A percentile compares a stretch with the other conserved stretches of the same genome.
phyloP scores from a whole-genome alignment of 2,329 filamentous ascomycete species.

The Camillea tinctor region DNA sequence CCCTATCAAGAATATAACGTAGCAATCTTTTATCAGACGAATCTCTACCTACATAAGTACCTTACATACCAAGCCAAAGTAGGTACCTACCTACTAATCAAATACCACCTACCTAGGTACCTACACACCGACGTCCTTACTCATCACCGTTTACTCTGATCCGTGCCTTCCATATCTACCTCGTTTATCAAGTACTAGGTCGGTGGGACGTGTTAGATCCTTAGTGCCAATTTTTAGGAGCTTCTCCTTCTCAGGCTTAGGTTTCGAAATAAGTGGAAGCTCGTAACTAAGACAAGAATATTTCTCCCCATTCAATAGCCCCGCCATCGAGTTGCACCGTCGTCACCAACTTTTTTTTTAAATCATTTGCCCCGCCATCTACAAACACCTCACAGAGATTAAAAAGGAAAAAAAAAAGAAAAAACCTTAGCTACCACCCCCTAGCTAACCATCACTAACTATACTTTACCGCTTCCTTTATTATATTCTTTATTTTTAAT shows the following conservation, averaged over 20 bases:
- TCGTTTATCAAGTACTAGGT: not conserved
- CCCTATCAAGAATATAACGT: not conserved
- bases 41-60: not conserved
- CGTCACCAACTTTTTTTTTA: conserved; percentile 1
- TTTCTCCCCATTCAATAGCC: conserved; percentile 1
- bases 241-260: too few species aligned
- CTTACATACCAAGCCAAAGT: not conserved
- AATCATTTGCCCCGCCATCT: conserved; percentile 8
- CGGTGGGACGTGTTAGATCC: not conserved
- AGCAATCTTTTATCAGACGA: not conserved
- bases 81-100: not conserved
- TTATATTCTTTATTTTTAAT: conserved; percentile 2
- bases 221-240: too few species aligned
- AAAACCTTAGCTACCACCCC: too few species aligned
- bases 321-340: conserved; percentile 3
- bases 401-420: not conserved
- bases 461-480: not conserved
- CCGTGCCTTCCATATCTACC: not conserved
- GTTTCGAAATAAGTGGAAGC: too few species aligned
- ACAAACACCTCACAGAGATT: not conserved
- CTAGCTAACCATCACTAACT: too few species aligned
- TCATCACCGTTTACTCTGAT: not conserved
- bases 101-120: not conserved
- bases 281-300: too few species aligned
- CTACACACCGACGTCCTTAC: not conserved